These are phyloP conservation scores for Pachyrhizus erosus DNA, from an alignment of 306 rosid genomes.

Conservation along the genomic window DNA sequence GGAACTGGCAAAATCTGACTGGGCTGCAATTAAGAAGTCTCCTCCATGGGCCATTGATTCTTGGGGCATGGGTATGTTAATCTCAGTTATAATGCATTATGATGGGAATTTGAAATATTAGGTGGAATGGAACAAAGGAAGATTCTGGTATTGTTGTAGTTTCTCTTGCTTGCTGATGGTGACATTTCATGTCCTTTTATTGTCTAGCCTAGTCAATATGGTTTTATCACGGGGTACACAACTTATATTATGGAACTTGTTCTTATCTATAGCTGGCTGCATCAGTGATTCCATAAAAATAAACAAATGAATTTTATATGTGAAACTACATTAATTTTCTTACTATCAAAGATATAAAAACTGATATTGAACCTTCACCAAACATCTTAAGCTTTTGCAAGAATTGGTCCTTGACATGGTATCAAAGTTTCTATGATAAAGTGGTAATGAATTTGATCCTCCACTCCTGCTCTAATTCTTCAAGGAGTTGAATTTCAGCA, in stretches of 20 bases:
- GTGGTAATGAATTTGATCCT: neutral
- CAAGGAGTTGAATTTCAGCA: conserved; percentile 5
- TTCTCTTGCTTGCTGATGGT: conserved; percentile 38
- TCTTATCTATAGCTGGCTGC: conserved; percentile 26
- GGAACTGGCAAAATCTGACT: conserved; percentile 93
- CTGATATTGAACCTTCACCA: conserved; percentile 11
- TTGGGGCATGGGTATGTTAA: conserved; percentile 95
- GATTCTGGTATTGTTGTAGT: conserved; percentile 8
- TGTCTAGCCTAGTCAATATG: conserved; percentile 25
- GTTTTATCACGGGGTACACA: conserved; percentile 6
- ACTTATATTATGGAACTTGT: conserved; percentile 1
- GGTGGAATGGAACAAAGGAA: conserved; percentile 7
- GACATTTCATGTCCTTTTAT: conserved; percentile 12
- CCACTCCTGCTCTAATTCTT: neutral
- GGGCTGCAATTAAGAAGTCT: conserved; percentile 85
- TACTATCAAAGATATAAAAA: conserved; percentile 13
- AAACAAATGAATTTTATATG: neutral
- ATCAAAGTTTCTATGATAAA: conserved; percentile 6
- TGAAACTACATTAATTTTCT: conserved; percentile 26
- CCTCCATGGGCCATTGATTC: conserved; percentile 98
- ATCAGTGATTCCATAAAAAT: neutral
- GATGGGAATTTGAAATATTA: conserved; percentile 37
- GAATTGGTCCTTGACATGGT: neutral
- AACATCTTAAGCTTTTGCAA: conserved; percentile 3
- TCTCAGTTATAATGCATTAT: conserved; percentile 34